phyloP scores from a whole-genome alignment of 1,139 yeast species.

The Pichia sp. region DNA sequence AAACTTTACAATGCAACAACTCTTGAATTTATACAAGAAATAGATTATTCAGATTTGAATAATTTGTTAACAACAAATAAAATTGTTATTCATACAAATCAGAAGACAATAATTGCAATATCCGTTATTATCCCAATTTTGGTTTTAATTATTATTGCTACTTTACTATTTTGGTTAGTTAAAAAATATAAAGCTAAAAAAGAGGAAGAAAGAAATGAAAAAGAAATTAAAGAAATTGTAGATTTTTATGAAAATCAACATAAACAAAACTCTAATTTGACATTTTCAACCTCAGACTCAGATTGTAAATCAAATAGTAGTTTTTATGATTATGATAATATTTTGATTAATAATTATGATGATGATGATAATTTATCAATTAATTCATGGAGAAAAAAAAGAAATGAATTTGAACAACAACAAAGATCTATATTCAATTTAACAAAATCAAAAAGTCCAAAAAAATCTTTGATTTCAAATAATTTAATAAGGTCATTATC shows the following conservation, averaged over 20 bases:
- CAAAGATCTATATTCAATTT: too few species aligned
- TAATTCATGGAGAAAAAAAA: conserved; percentile 45
- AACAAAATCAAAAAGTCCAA: too few species aligned
- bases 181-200: conserved; percentile 23
- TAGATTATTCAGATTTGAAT: conserved; percentile 24
- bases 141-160: conserved; percentile 21
- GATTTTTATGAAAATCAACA: conserved; percentile 27
- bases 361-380: conserved; percentile 43
- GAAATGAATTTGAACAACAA: conserved; percentile 39
- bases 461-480: conserved; percentile 10
- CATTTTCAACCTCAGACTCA: conserved; percentile 22
- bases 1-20: conserved; percentile 28
- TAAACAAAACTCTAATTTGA: conserved; percentile 18
- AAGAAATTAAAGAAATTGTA: conserved; percentile 27
- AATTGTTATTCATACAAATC: conserved; percentile 16
- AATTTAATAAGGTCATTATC: conserved; percentile 24
- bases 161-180: conserved; percentile 20
- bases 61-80: background rate
- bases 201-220: conserved; percentile 26
- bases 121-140: conserved; percentile 29
- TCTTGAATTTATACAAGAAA: conserved; percentile 21
- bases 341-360: conserved; percentile 25
- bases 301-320: conserved; percentile 14
- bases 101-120: conserved; percentile 25
- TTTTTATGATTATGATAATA: conserved; percentile 13